Conservation (phyloP, 139 green algal species). For the Spirogloea muscicola region DNA sequence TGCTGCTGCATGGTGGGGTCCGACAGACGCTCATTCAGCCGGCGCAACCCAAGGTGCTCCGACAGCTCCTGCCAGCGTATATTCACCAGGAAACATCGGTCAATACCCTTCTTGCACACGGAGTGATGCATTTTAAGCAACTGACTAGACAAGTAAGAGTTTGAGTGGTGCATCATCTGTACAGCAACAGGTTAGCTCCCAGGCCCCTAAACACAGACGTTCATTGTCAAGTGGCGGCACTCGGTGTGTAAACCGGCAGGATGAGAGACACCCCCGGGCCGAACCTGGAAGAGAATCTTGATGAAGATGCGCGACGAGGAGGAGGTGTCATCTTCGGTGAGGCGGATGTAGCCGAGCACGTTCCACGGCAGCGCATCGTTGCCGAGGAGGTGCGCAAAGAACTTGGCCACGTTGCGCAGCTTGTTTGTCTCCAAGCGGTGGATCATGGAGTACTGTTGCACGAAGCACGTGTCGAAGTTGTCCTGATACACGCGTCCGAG, state of each 20-base stretch:
- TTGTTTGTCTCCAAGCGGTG: slow-evolving; percentile 99
- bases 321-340: slow-evolving; percentile 98
- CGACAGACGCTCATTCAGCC: slow-evolving; percentile 78
- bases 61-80: slow-evolving; percentile 90
- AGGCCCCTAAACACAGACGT: too few species aligned
- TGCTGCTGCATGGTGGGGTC: slow-evolving; percentile 63
- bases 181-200: too few species aligned
- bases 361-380: slow-evolving; percentile 85
- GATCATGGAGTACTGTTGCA: slow-evolving; percentile 89
- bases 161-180: too few species aligned
- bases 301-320: slow-evolving; percentile 97
- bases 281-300: slow-evolving; percentile 89
- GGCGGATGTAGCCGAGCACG: slow-evolving; percentile 71
- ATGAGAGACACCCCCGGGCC: slow-evolving; percentile 42
- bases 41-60: slow-evolving; percentile 81
- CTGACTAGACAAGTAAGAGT: too few species aligned
- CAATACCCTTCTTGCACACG: too few species aligned
- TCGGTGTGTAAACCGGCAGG: too few species aligned
- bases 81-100: too few species aligned
- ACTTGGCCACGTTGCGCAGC: slow-evolving; percentile 94
- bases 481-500: slow-evolving; percentile 65
- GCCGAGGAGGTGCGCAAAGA: slow-evolving; percentile 90
- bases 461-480: slow-evolving; percentile 84
- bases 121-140: too few species aligned
- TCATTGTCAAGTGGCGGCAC: too few species aligned